Percentiles rank a stretch among this genome's conserved stretches.
These are phyloP conservation scores for Annona squamosa DNA, from an alignment of 164 flowering plant genomes.

Conservation along the genomic window DNA sequence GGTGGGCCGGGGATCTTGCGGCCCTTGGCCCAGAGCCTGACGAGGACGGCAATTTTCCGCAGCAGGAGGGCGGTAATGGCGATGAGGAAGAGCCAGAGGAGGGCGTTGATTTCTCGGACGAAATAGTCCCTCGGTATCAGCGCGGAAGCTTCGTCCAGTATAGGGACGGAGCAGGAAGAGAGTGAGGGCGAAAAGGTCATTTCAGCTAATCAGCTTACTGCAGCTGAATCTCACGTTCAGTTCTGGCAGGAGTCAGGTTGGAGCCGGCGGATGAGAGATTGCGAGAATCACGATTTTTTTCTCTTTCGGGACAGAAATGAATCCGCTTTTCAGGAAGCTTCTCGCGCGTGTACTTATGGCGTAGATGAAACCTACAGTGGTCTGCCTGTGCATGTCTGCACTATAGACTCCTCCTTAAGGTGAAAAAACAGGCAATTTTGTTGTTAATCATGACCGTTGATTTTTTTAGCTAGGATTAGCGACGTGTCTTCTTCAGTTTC, in stretches of 20 bases:
- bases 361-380: neutral
- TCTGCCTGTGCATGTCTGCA: neutral
- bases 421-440: neutral
- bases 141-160: neutral
- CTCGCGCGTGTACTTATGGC: neutral
- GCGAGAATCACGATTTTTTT: neutral
- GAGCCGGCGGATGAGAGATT: neutral
- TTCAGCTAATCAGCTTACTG: neutral
- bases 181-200: neutral
- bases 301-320: neutral
- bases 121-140: slow-evolving; percentile 30
- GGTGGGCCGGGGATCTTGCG: slow-evolving; percentile 45
- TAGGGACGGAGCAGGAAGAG: neutral
- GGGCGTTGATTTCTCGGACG: slow-evolving; percentile 33
- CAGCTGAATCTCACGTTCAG: neutral
- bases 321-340: no score
- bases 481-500: no score
- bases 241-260: neutral
- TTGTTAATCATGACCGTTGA: neutral
- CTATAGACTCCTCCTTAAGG: neutral
- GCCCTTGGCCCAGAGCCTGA: slow-evolving; percentile 35
- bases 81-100: slow-evolving; percentile 46
- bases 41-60: slow-evolving; percentile 18
- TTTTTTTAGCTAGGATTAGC: no score
- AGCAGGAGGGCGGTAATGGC: slow-evolving; percentile 30